Conservation (phyloP, 164 flowering plant genomes). For the Tetrastigma voinierianum region DNA sequence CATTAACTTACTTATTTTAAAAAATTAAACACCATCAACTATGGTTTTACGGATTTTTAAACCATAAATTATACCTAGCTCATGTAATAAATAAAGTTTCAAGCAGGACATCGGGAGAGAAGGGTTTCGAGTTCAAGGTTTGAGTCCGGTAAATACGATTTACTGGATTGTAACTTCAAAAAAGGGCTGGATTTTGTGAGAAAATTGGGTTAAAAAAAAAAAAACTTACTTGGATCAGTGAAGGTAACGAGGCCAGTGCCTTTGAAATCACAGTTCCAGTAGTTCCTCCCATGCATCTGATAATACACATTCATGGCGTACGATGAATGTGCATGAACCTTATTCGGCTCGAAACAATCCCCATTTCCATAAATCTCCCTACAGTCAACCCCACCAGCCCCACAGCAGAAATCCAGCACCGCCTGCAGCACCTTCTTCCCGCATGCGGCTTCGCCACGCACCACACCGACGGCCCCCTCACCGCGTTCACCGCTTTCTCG, state of each 20-base stretch:
- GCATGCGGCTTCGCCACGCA: constrained; percentile 74
- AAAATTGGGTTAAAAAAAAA: no score
- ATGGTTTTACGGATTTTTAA: no score
- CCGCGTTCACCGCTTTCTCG: constrained; percentile 19
- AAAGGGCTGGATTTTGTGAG: no score
- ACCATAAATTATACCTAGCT: no score
- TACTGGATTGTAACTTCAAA: no score
- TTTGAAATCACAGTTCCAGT: constrained; percentile 73
- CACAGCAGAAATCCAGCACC: constrained; percentile 67
- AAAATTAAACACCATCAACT: no score
- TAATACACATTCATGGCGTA: constrained; percentile 73
- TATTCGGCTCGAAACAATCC: constrained; percentile 50
- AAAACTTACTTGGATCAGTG: constrained; percentile 72
- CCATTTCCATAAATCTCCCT: constrained; percentile 44
- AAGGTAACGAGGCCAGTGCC: constrained; percentile 67
- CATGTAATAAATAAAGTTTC: no score
- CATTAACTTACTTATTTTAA: no score
- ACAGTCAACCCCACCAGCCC: constrained; percentile 70
- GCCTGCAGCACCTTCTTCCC: constrained; percentile 53
- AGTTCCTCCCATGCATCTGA: constrained; percentile 74
- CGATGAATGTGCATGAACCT: constrained; percentile 66
- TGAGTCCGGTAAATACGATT: no score
- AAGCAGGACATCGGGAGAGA: no score
- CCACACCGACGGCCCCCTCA: constrained; percentile 64
- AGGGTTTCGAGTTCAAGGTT: no score